Conservation (phyloP, 768 basidiomycete species). For the Lactarius evosmus region DNA sequence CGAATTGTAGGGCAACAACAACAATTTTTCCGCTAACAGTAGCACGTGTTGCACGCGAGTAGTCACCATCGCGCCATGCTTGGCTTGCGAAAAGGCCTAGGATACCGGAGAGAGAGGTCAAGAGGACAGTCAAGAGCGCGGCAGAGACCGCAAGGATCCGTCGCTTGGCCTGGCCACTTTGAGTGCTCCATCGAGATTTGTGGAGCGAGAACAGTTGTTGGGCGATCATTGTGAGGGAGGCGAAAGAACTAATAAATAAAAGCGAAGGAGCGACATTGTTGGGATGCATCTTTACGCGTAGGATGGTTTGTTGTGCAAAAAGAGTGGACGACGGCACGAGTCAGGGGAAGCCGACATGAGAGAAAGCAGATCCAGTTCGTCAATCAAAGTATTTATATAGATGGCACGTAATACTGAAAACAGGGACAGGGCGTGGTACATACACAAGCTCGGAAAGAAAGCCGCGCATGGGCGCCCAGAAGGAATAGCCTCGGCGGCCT, state of each 20-base stretch:
- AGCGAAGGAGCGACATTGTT: constrained; percentile 21
- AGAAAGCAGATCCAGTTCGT: neutral
- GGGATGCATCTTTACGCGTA: constrained; percentile 10
- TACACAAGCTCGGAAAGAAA: constrained; percentile 6
- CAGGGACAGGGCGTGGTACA: neutral
- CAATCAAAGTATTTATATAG: constrained; percentile 9
- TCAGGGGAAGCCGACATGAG: constrained; percentile 12
- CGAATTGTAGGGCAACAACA: constrained; percentile 12
- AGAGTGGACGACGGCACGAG: constrained; percentile 7
- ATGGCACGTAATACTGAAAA: constrained; percentile 6
- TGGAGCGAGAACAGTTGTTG: constrained; percentile 10
- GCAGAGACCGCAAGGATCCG: constrained; percentile 13
- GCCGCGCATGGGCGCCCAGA: neutral
- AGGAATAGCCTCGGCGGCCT: neutral
- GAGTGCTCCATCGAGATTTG: constrained; percentile 17
- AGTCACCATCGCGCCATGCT: constrained; percentile 2
- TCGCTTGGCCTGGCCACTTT: constrained; percentile 14
- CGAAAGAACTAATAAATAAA: constrained; percentile 19
- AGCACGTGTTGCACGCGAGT: constrained; percentile 10
- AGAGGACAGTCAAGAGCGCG: constrained; percentile 7
- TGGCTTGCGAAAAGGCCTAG: constrained; percentile 17
- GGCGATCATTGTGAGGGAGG: constrained; percentile 7
- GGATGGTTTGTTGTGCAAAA: constrained; percentile 5
- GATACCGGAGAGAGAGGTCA: constrained; percentile 13
- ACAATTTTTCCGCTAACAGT: constrained; percentile 10